phyloP scores from a whole-genome alignment of 805 yeast species.

The Scheffersomyces lignosus region DNA sequence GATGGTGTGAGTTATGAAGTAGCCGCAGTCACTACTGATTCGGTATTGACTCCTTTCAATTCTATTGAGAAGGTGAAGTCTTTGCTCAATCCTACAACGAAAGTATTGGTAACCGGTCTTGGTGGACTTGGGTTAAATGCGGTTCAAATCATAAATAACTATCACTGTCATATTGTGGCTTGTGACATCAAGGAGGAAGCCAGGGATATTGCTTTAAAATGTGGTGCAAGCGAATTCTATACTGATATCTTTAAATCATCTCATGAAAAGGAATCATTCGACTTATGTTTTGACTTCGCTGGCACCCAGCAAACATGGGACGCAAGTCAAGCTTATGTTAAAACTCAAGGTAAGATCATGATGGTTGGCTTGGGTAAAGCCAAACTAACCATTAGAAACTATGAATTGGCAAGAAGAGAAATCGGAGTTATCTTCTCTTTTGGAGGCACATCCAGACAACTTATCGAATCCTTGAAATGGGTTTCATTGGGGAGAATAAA shows the following conservation, averaged over 20 bases:
- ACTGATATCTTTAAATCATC: constrained; percentile 26
- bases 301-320: constrained; percentile 34
- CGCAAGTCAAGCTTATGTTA: constrained; percentile 31
- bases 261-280: constrained; percentile 35
- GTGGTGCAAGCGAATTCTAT: constrained; percentile 45
- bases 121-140: constrained; percentile 48
- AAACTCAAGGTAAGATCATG: constrained; percentile 36
- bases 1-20: constrained; percentile 37
- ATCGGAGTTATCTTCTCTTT: constrained; percentile 38
- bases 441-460: constrained; percentile 48
- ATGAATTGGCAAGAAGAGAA: constrained; percentile 42
- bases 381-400: constrained; percentile 30
- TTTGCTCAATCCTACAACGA: constrained; percentile 29
- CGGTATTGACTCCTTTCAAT: constrained; percentile 44
- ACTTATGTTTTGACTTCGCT: constrained; percentile 39
- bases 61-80: constrained; percentile 37
- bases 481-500: constrained; percentile 37
- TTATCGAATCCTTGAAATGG: constrained; percentile 44
- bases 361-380: constrained; percentile 45
- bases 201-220: constrained; percentile 23
- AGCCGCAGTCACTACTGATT: constrained; percentile 44
- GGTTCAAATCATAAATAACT: constrained; percentile 35
- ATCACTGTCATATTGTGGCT: constrained; percentile 34
- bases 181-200: constrained; percentile 31
- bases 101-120: constrained; percentile 39